phyloP scores from a whole-genome alignment of 371 early-diverging fungal genomes.

The Mortierella sp. region DNA sequence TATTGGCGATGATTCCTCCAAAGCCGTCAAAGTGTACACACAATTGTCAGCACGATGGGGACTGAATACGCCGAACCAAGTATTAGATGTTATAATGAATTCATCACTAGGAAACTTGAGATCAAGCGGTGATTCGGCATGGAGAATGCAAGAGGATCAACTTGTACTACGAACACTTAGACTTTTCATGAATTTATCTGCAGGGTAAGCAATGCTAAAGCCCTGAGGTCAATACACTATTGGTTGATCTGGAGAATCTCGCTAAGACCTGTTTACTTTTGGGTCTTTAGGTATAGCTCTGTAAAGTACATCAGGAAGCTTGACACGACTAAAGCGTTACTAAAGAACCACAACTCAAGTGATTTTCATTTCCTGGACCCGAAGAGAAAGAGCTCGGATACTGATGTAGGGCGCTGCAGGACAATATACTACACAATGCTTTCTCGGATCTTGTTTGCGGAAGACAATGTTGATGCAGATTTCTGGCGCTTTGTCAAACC shows the following conservation, averaged over 20 bases:
- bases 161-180: slow-evolving; percentile 70
- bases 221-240: not conserved
- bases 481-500: slow-evolving; percentile 82
- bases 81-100: slow-evolving; percentile 79
- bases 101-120: slow-evolving; percentile 59
- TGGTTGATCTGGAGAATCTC: not conserved
- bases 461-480: slow-evolving; percentile 72
- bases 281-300: slow-evolving; percentile 66
- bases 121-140: slow-evolving; percentile 64
- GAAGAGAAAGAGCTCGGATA: slow-evolving; percentile 61
- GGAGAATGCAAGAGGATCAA: slow-evolving; percentile 62
- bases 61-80: slow-evolving; percentile 48
- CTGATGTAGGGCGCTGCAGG: slow-evolving; percentile 57
- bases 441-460: slow-evolving; percentile 80
- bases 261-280: not conserved
- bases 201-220: slow-evolving; percentile 70
- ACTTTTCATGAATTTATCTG: slow-evolving; percentile 82
- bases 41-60: slow-evolving; percentile 45
- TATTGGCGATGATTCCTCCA: slow-evolving; percentile 72
- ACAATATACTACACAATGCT: slow-evolving; percentile 84
- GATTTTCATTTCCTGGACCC: slow-evolving; percentile 79
- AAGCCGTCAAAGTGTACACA: slow-evolving; percentile 69
- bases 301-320: slow-evolving; percentile 81
- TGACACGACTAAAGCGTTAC: slow-evolving; percentile 73
- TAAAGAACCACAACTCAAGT: slow-evolving; percentile 77